Evolutionary conservation across 805 yeast genomes (phyloP), one percentile per base, ranked within the genome.

Genomic region (Yarrowia sp.): DNA sequence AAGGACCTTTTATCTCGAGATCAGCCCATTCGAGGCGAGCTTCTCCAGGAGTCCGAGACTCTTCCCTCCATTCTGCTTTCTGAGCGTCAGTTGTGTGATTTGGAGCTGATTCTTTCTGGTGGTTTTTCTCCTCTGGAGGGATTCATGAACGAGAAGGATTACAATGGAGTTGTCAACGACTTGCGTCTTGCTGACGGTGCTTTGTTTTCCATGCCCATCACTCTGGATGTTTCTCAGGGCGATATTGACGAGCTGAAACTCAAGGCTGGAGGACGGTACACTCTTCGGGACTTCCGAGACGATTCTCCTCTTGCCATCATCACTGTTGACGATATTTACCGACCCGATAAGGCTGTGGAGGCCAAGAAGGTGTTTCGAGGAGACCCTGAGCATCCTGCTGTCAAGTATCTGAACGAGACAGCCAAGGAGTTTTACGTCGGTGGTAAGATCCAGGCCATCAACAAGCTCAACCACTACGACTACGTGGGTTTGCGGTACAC

Each of bases 341-440:
- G 81, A 71, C 97, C 97, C 70, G 82, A 92, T 77, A 93, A 93
- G 81, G 72, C 78, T 65, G 74, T 75, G 19, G 98, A 92, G 80
- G 97, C 97, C 62, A 77, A 84, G 69, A 82, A 87, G 74, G 98
- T 92, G 30, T 93, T 91, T 79, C 86, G 98, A 75, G 98, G 98
- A 67, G 98, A 93, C 76, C 92, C 96, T 49, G 98, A 93, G 76
- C 98, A 92, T 78, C 98, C 98, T 21, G 98, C 98, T 12, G 81
- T 89, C 71, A 81, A 80, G 71, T 92, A 89, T 77, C 80, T 92
- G 70, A 73, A 77, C 72, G 85, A 89, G 67, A 80, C 82, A 61
- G 92, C 92, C 36, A 92, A 93, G 71, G 96, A 90, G 28, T 83
- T 81, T 72, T 92, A 92, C 78, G 79, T 92, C 62, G 98, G 98